Conservation (phyloP, 129 eudicot species). For the Artemisia argyi region DNA sequence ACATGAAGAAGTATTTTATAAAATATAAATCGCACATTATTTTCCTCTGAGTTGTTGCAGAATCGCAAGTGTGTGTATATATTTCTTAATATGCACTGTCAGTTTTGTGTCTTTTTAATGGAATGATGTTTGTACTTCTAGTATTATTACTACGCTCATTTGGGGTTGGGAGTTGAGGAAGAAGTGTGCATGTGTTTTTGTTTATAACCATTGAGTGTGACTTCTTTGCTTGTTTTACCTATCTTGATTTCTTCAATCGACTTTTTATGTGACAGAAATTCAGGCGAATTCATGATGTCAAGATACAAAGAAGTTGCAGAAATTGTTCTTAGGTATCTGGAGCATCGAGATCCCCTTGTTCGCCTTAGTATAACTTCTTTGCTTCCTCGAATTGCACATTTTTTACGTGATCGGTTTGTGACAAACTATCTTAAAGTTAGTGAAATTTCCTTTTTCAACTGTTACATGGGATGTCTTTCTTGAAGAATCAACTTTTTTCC, state of each 20-base stretch:
- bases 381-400: conserved; percentile 97
- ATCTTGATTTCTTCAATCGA: conserved; percentile 8
- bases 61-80: background rate
- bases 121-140: background rate
- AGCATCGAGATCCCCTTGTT: conserved; percentile 92
- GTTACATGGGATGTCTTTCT: conserved; percentile 8
- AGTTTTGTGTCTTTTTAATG: background rate
- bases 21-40: background rate
- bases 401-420: conserved; percentile 96
- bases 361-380: conserved; percentile 97
- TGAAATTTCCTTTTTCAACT: background rate
- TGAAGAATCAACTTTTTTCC: background rate
- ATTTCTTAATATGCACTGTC: background rate
- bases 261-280: conserved; percentile 53
- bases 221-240: conserved; percentile 3
- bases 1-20: conserved; percentile 4
- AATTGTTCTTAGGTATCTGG: conserved; percentile 91
- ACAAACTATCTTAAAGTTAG: conserved; percentile 86
- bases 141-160: background rate
- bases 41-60: conserved; percentile 9
- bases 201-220: background rate
- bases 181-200: background rate
- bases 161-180: background rate
- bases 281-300: conserved; percentile 99
- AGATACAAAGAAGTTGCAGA: conserved; percentile 97